A percentile compares a stretch with the other conserved stretches of the same genome.
phyloP scores from a whole-genome alignment of 352 stramenopile genomes.

The Globisporangium recalcitrans region DNA sequence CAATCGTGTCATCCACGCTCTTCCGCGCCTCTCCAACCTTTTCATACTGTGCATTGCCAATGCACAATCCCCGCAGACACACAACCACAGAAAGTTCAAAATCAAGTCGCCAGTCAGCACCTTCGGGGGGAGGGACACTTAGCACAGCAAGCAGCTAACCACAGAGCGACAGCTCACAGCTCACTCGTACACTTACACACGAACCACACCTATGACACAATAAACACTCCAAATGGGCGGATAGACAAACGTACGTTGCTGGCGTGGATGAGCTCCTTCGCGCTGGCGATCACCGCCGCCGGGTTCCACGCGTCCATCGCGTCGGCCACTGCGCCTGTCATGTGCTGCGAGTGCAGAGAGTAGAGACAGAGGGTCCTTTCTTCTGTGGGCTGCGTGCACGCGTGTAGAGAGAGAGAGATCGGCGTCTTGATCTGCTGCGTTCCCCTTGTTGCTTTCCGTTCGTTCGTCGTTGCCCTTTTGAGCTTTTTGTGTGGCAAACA shows the following conservation, averaged over 20 bases:
- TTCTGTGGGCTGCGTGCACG: not conserved
- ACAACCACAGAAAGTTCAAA: no score
- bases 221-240: no score
- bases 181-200: not conserved
- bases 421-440: not conserved
- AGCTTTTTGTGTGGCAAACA: not conserved
- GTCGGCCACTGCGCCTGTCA: conserved; percentile 3
- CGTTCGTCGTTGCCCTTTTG: conserved; percentile 3
- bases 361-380: not conserved
- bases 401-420: not conserved
- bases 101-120: no score
- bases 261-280: conserved; percentile 64
- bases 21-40: conserved; percentile 59
- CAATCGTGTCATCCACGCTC: conserved; percentile 41
- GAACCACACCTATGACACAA: not conserved
- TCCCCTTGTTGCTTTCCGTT: not conserved
- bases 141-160: not conserved
- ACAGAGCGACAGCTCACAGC: not conserved
- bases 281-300: conserved; percentile 41
- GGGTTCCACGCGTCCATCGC: conserved; percentile 40
- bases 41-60: conserved; percentile 43
- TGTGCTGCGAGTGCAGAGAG: not conserved
- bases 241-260: conserved; percentile 61
- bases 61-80: not conserved
- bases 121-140: no score